Conservation (phyloP, 441 rosid genomes). For the Rhodomyrtus psidioides region DNA sequence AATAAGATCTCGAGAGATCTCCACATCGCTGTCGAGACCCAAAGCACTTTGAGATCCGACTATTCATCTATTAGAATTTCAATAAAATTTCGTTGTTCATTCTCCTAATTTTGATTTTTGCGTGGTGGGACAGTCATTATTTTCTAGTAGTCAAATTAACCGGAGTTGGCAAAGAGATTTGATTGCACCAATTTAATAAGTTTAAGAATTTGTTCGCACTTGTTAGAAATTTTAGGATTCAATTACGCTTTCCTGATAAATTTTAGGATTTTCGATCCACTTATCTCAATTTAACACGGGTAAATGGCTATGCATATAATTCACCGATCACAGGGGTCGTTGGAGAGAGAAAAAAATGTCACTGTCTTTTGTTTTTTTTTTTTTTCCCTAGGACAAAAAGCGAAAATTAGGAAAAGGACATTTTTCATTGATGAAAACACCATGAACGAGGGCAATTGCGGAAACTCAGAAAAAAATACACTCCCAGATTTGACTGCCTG, state of each 20-base stretch:
- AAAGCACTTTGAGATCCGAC: not conserved
- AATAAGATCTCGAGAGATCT: not conserved
- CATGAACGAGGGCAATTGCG: not conserved
- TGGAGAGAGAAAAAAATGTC: not conserved
- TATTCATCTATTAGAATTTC: not conserved
- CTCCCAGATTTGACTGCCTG: not conserved
- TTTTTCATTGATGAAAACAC: not conserved
- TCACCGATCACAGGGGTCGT: not conserved
- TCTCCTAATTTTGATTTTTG: not conserved
- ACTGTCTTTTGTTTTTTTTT: not conserved
- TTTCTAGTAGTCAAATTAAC: too few relatives aligned
- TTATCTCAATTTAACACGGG: too few relatives aligned
- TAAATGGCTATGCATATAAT: not conserved
- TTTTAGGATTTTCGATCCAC: too few relatives aligned
- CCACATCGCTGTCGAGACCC: not conserved
- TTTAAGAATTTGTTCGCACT: too few relatives aligned
- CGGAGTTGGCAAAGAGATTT: rapidly evolving
- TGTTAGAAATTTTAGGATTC: too few relatives aligned
- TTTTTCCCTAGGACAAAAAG: not conserved
- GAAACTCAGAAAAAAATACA: not conserved
- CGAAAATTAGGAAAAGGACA: not conserved
- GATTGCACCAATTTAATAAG: too few relatives aligned
- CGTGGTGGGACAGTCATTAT: too few relatives aligned
- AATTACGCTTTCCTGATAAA: too few relatives aligned
- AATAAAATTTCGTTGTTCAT: too few relatives aligned